phyloP scores from a whole-genome alignment of 495 filamentous ascomycete genomes.

The Aspergillus sclerotioniger region DNA sequence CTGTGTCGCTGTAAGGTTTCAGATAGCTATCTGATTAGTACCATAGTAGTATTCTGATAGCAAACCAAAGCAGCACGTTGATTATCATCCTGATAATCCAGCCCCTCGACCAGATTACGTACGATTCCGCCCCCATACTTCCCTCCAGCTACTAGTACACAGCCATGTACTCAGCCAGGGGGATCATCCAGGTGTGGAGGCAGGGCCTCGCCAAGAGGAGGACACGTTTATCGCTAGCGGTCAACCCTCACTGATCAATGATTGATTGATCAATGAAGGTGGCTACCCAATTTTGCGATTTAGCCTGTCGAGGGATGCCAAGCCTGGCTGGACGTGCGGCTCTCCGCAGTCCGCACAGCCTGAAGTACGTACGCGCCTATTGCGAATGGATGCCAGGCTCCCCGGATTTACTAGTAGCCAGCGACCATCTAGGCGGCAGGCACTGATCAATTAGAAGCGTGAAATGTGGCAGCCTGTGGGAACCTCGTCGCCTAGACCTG shows the following conservation, averaged over 20 bases:
- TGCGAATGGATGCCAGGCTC: neutral
- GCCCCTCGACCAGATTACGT: neutral
- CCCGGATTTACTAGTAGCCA: neutral
- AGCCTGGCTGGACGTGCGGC: neutral
- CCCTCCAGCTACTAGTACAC: too few species aligned
- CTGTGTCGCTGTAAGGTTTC: too few species aligned
- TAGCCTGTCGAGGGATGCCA: neutral
- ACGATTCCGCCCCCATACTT: neutral
- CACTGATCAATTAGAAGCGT: neutral
- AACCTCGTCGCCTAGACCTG: neutral
- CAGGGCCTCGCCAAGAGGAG: neutral
- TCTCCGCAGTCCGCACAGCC: neutral
- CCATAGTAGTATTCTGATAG: too few species aligned
- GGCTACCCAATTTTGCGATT: neutral
- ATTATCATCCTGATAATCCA: too few species aligned
- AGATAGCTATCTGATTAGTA: too few species aligned
- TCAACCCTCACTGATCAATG: neutral
- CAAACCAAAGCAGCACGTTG: too few species aligned
- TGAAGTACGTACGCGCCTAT: neutral
- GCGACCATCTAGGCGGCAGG: neutral
- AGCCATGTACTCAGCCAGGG: neutral
- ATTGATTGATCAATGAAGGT: too few species aligned
- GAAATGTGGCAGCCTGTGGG: slow-evolving; percentile 1
- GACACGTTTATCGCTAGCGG: neutral
- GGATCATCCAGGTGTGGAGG: neutral